Evolutionary conservation across 495 filamentous ascomycete genomes (phyloP).

Genomic region (Penicillium samsonianum): DNA sequence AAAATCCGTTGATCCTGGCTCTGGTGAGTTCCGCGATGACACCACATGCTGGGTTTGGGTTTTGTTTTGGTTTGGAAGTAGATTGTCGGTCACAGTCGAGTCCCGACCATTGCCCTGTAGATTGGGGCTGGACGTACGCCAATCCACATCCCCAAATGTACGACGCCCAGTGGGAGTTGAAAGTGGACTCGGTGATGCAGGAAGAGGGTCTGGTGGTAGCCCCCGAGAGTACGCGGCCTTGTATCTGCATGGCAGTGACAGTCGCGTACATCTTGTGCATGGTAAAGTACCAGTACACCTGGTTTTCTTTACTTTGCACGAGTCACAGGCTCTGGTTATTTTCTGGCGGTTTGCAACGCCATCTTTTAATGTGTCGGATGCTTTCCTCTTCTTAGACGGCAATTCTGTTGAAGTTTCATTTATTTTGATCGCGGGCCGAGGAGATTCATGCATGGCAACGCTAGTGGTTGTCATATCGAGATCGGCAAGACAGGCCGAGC

Average conservation of each 20-base stretch:
- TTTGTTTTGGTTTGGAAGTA: slow-evolving; percentile 4
- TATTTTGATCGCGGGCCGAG: slow-evolving; percentile 14
- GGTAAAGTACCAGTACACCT: slow-evolving; percentile 49
- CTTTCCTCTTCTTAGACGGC: slow-evolving; percentile 33
- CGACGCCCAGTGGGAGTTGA: neutral
- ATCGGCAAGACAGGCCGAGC: slow-evolving; percentile 18
- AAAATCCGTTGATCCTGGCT: slow-evolving; percentile 47
- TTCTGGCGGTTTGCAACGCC: slow-evolving; percentile 35
- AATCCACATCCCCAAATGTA: slow-evolving; percentile 9
- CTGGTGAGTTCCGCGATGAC: slow-evolving; percentile 42
- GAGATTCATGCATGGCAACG: slow-evolving; percentile 20
- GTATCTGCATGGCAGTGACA: slow-evolving; percentile 45
- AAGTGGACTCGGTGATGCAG: slow-evolving; percentile 24
- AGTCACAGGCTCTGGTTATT: slow-evolving; percentile 51
- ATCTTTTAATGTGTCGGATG: slow-evolving; percentile 25
- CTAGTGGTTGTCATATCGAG: slow-evolving; percentile 24
- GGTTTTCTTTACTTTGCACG: slow-evolving; percentile 50
- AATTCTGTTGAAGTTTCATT: slow-evolving; percentile 4
- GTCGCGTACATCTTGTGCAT: slow-evolving; percentile 42
- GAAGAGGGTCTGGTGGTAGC: slow-evolving; percentile 44
- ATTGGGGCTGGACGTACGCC: slow-evolving; percentile 13
- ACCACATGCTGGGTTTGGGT: slow-evolving; percentile 14
- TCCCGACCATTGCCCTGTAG: slow-evolving; percentile 15
- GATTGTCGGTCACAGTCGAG: slow-evolving; percentile 10
- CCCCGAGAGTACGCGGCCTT: slow-evolving; percentile 48